Conservation (phyloP, 2,329 filamentous ascomycete species). For the Xylariaceae sp. region DNA sequence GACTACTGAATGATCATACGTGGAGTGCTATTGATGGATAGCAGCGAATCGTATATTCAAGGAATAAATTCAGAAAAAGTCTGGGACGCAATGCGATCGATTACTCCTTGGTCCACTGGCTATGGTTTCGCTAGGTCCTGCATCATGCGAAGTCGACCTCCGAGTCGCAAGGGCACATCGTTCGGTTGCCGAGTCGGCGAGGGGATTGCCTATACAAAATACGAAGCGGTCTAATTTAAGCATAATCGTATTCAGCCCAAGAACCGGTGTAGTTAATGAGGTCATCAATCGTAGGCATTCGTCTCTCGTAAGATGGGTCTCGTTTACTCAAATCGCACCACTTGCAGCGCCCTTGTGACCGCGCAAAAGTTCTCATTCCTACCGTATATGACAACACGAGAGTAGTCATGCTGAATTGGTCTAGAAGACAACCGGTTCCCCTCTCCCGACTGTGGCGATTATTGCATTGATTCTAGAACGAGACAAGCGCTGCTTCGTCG, state of each 20-base stretch:
- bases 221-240: constrained; percentile 6
- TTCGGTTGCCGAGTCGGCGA: not conserved
- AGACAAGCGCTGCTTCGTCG: not conserved
- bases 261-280: constrained; percentile 1
- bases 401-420: not conserved
- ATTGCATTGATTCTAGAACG: constrained; percentile 6
- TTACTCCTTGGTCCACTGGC: not conserved
- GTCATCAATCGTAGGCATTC: constrained; percentile 7
- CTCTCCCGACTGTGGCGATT: constrained; percentile 1
- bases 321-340: not conserved
- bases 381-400: not conserved
- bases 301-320: constrained; percentile 3
- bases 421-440: not conserved
- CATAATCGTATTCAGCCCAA: constrained; percentile 4
- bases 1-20: not conserved
- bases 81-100: not conserved
- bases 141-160: not conserved
- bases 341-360: not conserved
- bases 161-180: not conserved
- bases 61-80: no score
- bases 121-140: not conserved
- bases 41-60: not conserved
- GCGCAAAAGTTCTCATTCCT: not conserved
- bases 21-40: not conserved
- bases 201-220: constrained; percentile 3